These are phyloP conservation scores for Pyrenophora seminiperda DNA, from an alignment of 2,329 filamentous ascomycete genomes.

Conservation along the genomic window DNA sequence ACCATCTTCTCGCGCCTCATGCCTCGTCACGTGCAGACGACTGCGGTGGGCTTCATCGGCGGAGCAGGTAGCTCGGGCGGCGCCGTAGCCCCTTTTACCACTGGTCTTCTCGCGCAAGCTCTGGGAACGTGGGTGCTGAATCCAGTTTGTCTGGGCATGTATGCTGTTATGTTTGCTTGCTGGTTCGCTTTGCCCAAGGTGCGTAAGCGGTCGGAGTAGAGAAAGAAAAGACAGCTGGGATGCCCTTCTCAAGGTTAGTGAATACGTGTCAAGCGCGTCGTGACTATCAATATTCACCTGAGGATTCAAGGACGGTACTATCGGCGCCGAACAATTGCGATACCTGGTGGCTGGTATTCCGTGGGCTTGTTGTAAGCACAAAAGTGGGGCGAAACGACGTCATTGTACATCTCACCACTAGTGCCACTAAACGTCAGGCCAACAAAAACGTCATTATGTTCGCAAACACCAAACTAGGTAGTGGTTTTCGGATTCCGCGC, in stretches of 20 bases:
- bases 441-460: conserved; percentile 16
- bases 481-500: conserved; percentile 9
- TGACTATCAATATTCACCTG: not conserved
- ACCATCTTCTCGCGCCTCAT: conserved; percentile 67
- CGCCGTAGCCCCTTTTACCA: conserved; percentile 69
- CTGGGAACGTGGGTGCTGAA: conserved; percentile 67
- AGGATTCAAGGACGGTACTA: not conserved
- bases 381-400: too few relatives aligned
- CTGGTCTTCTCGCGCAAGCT: conserved; percentile 66
- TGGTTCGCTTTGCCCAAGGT: conserved; percentile 66
- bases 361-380: too few relatives aligned
- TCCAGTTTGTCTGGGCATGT: conserved; percentile 70
- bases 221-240: too few relatives aligned
- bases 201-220: conserved; percentile 65
- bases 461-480: too few relatives aligned
- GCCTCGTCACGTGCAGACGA: conserved; percentile 64
- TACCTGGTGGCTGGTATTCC: too few relatives aligned
- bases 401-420: too few relatives aligned
- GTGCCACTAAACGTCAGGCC: not conserved
- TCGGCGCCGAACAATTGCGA: too few relatives aligned
- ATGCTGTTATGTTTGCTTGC: conserved; percentile 66
- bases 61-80: conserved; percentile 73
- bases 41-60: conserved; percentile 69
- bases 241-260: not conserved
- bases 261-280: not conserved